Percentiles rank a stretch among this genome's conserved stretches.
phyloP scores from a whole-genome alignment of 805 yeast genomes.

The Candida glaebosa region DNA sequence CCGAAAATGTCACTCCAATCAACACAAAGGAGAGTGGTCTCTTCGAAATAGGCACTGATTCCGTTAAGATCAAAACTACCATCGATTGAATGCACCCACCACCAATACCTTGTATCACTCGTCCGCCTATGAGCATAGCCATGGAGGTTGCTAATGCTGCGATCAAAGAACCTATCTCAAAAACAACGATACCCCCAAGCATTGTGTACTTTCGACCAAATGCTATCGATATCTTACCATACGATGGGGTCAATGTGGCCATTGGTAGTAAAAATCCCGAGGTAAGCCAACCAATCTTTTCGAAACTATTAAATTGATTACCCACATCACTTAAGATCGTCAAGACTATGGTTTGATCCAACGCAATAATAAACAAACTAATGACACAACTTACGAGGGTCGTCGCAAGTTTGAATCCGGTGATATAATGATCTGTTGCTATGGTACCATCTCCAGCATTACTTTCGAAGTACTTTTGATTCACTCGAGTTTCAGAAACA shows the following conservation, averaged over 20 bases:
- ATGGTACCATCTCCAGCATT: constrained; percentile 42
- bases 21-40: constrained; percentile 38
- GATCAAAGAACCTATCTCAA: constrained; percentile 61
- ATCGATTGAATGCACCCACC: constrained; percentile 65
- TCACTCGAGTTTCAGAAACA: not conserved
- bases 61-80: constrained; percentile 55
- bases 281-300: constrained; percentile 57
- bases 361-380: constrained; percentile 38
- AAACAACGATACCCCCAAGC: constrained; percentile 46
- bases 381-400: constrained; percentile 27
- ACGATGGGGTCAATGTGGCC: constrained; percentile 51
- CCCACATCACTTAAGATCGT: constrained; percentile 51
- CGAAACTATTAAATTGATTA: constrained; percentile 45
- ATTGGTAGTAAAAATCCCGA: constrained; percentile 53
- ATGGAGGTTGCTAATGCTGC: constrained; percentile 53
- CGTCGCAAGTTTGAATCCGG: constrained; percentile 23
- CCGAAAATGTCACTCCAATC: constrained; percentile 42
- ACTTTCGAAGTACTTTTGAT: constrained; percentile 26
- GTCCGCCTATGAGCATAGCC: constrained; percentile 64
- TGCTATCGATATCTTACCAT: constrained; percentile 55
- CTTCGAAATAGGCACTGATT: constrained; percentile 44
- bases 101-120: constrained; percentile 69
- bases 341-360: constrained; percentile 59
- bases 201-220: constrained; percentile 55
- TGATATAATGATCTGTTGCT: constrained; percentile 32